Evolutionary conservation across 192 early-diverging fungal genomes (phyloP).

Genomic region (Podila clonocystis): DNA sequence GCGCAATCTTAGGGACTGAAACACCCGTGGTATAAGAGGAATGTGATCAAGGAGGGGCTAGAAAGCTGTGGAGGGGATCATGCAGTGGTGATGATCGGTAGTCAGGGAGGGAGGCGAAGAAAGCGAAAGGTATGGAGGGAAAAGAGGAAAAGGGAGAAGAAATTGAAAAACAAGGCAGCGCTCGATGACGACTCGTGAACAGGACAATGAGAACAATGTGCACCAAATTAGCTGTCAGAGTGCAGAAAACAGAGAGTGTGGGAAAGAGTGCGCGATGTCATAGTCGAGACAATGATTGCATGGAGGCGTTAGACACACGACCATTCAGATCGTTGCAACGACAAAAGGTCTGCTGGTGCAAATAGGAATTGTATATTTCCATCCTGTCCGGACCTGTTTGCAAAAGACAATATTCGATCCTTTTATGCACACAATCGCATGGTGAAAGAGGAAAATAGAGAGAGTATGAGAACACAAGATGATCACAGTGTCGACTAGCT

Average conservation of each 20-base stretch:
- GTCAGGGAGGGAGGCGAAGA: neutral
- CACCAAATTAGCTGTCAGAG: too few species aligned
- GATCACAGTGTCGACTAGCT: neutral
- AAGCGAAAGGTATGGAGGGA: neutral
- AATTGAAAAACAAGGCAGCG: neutral
- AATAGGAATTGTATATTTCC: conserved; percentile 9
- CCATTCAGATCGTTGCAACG: neutral
- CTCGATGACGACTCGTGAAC: neutral
- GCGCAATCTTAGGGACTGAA: neutral
- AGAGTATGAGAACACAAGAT: neutral
- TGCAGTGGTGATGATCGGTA: neutral
- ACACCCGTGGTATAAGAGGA: neutral
- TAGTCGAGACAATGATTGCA: too few species aligned
- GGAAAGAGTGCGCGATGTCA: neutral
- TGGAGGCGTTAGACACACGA: too few species aligned
- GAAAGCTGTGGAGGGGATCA: neutral
- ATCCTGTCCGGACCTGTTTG: conserved; percentile 35
- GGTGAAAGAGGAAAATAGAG: neutral
- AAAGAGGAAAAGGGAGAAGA: neutral
- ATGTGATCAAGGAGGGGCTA: too few species aligned
- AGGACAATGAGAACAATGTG: neutral
- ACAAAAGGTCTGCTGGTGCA: neutral
- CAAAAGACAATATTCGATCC: neutral
- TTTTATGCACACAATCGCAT: neutral
- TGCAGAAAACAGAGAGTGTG: neutral